Evolutionary conservation across 257 asterid species (phyloP).

Genomic region (Lycium barbarum): DNA sequence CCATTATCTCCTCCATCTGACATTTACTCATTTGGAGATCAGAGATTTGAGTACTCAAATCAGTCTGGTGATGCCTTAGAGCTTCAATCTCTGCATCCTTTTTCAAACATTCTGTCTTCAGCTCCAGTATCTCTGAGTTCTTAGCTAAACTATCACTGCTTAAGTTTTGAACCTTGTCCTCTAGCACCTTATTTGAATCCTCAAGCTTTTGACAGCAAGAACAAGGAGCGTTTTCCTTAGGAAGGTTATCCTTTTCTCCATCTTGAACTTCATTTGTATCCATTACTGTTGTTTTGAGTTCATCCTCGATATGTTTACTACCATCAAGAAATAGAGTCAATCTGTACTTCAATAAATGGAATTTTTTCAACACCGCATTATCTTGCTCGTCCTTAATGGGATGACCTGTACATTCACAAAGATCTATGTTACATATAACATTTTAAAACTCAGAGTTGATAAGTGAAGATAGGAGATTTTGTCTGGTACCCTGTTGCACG

Average conservation of each 20-base stretch:
- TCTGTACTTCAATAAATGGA: constrained; percentile 15
- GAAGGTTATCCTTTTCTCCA: not conserved
- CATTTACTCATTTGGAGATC: constrained; percentile 23
- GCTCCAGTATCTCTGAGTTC: constrained; percentile 31
- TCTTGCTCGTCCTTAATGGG: not conserved
- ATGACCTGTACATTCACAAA: constrained; percentile 26
- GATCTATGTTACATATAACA: constrained; percentile 7
- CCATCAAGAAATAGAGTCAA: not conserved
- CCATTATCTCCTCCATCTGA: constrained; percentile 26
- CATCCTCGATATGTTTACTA: not conserved
- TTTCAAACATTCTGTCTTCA: constrained; percentile 5
- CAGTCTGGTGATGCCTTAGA: constrained; percentile 9
- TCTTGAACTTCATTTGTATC: constrained; percentile 8
- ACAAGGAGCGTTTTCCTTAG: not conserved
- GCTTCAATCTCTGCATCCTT: constrained; percentile 27
- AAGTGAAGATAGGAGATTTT: not conserved
- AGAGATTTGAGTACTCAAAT: constrained; percentile 28
- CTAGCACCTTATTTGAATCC: constrained; percentile 22
- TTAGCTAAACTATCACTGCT: constrained; percentile 14
- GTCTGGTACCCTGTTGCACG: not conserved
- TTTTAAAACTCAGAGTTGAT: not conserved
- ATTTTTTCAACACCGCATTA: constrained; percentile 10
- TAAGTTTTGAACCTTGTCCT: not conserved
- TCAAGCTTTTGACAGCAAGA: constrained; percentile 19
- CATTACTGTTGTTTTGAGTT: constrained; percentile 4